These are phyloP conservation scores for Odontarrhena argentea DNA, from an alignment of 345 rosid genomes.

Conservation along the genomic window DNA sequence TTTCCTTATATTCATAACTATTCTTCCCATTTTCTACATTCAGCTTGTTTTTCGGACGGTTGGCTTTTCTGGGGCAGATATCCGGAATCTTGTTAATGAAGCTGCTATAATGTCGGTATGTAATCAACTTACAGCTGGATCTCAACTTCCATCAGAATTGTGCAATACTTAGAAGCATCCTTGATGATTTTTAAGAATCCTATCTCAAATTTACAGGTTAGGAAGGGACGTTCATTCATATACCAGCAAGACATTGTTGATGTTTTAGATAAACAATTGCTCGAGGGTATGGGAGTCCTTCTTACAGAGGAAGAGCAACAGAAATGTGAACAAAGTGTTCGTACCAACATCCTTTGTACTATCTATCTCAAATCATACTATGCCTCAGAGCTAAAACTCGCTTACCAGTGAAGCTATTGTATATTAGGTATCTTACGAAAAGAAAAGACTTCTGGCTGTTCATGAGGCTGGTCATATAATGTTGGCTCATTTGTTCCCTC, in stretches of 20 bases:
- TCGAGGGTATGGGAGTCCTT: constrained; percentile 98
- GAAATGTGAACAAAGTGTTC: constrained; percentile 84
- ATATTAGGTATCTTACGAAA: constrained; percentile 74
- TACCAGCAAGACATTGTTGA: constrained; percentile 86
- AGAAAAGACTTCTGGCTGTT: constrained; percentile 86
- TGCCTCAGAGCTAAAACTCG: constrained; percentile 14
- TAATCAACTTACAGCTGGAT: constrained; percentile 23
- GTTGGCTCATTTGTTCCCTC: constrained; percentile 94
- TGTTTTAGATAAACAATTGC: constrained; percentile 92
- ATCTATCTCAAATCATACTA: constrained; percentile 14
- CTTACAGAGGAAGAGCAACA: constrained; percentile 96
- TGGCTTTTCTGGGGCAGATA: constrained; percentile 98
- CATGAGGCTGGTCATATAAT: constrained; percentile 96
- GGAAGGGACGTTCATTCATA: constrained; percentile 81
- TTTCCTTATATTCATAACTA: constrained; percentile 5
- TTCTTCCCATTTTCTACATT: constrained; percentile 17
- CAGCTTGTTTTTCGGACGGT: constrained; percentile 96
- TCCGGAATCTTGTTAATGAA: constrained; percentile 93
- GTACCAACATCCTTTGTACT: constrained; percentile 34
- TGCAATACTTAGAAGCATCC: constrained; percentile 11
- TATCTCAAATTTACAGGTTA: constrained; percentile 56
- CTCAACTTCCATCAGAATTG: constrained; percentile 16
- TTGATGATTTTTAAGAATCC: constrained; percentile 23
- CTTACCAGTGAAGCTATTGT: constrained; percentile 35
- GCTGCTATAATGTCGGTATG: constrained; percentile 98